A percentile compares a stretch with the other conserved stretches of the same genome.
Evolutionary conservation across 257 asterid species (phyloP).

Genomic region (Nicotiana tabacum): DNA sequence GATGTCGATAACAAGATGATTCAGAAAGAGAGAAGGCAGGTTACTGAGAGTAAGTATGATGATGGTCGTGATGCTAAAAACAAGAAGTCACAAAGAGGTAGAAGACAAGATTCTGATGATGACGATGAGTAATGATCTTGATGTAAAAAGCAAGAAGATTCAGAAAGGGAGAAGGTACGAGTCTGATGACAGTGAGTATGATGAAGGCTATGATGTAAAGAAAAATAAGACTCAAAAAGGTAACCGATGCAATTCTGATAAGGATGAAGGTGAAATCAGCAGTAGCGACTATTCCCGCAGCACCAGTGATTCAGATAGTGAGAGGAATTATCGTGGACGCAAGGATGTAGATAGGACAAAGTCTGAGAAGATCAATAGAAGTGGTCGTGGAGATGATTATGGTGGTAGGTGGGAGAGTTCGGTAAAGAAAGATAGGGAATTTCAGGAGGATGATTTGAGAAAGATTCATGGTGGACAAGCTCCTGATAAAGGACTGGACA

Average conservation of each 20-base stretch:
- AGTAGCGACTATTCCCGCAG: background rate
- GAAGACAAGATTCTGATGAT: conserved; percentile 19
- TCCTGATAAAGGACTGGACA: conserved; percentile 25
- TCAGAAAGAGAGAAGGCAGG: conserved; percentile 12
- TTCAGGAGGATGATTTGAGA: conserved; percentile 22
- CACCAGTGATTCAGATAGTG: conserved; percentile 2
- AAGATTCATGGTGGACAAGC: conserved; percentile 10
- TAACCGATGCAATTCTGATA: background rate
- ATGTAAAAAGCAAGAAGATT: background rate
- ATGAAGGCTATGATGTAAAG: background rate
- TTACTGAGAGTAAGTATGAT: conserved; percentile 13
- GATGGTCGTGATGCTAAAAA: background rate
- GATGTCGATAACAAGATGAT: conserved; percentile 13
- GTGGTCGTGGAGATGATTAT: conserved; percentile 21
- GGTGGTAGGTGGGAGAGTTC: conserved; percentile 26
- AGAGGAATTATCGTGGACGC: conserved; percentile 11
- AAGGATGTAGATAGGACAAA: conserved; percentile 15
- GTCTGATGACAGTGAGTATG: background rate
- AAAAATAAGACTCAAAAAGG: background rate
- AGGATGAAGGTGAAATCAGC: conserved; percentile 2
- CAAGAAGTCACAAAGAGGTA: background rate
- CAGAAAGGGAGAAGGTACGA: background rate
- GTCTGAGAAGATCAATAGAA: conserved; percentile 23
- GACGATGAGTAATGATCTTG: conserved; percentile 7
- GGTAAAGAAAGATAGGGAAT: conserved; percentile 25